These are phyloP conservation scores for Xylaria sp. DNA, from an alignment of 2,329 filamentous ascomycete genomes.

Conservation along the genomic window DNA sequence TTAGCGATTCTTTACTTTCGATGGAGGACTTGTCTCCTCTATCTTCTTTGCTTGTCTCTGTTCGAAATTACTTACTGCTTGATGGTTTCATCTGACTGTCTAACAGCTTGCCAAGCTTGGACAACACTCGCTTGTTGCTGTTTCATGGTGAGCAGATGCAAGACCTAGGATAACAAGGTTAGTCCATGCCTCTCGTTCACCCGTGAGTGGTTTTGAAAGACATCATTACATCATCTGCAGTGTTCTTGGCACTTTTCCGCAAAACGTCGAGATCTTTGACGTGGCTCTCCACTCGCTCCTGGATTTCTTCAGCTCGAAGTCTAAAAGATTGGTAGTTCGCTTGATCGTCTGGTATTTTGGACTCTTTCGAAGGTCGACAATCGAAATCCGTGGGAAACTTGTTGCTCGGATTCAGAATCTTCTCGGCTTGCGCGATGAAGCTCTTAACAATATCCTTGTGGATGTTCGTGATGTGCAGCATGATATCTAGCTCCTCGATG, in stretches of 20 bases:
- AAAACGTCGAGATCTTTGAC: slow-evolving; percentile 52
- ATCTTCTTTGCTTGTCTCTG: neutral
- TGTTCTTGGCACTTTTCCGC: slow-evolving; percentile 46
- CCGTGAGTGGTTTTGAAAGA: neutral
- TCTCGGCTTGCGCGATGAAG: slow-evolving; percentile 44
- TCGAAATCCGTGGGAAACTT: slow-evolving; percentile 30
- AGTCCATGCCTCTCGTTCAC: neutral
- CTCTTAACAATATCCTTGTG: slow-evolving; percentile 50
- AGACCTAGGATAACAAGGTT: slow-evolving; percentile 48
- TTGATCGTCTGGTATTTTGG: neutral
- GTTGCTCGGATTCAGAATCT: slow-evolving; percentile 39
- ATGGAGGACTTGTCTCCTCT: no score
- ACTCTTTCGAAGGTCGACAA: neutral
- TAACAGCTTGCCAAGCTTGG: slow-evolving; percentile 56
- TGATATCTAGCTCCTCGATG: slow-evolving; percentile 60
- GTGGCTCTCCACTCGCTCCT: slow-evolving; percentile 44
- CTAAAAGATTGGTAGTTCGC: slow-evolving; percentile 45
- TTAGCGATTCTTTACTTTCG: neutral
- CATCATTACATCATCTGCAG: slow-evolving; percentile 44
- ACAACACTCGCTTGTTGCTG: slow-evolving; percentile 60
- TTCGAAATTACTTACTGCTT: slow-evolving; percentile 46
- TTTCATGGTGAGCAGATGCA: slow-evolving; percentile 56
- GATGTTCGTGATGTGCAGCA: slow-evolving; percentile 54
- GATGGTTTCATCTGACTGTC: slow-evolving; percentile 54
- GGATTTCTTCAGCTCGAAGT: slow-evolving; percentile 45